Evolutionary conservation across 2,329 filamentous ascomycete species (phyloP), one percentile per base, ranked within the genome.

Genomic region (Aspergillus ustus): DNA sequence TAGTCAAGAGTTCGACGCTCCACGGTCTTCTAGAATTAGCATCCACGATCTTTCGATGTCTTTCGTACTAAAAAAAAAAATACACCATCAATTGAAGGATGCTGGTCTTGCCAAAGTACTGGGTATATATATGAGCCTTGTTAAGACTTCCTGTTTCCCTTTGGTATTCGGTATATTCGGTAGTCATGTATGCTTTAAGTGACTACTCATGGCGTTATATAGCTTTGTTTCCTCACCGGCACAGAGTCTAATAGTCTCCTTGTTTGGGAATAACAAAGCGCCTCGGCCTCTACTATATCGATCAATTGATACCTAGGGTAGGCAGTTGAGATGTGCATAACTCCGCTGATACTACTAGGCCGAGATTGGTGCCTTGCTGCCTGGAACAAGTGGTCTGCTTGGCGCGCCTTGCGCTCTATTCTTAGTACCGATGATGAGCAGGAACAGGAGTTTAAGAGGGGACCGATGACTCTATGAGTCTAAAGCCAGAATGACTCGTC

Each of bases 301-400:
- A 40, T 40, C 31, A 13, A 40, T 4, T 40, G 34, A 11, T 40
- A 40, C 34, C 34, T 40, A 2, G 15, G 13, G 34, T 40, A 40
- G 34, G 34, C 15, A 40, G 8, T 40, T 3, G 34, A 15, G 9
- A 40, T 40, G 9, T 40, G 34, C 11, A 40, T 40, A 11, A 40
- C 34, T 40, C 11, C 34, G 11, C 34, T 34, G 31, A 9, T 34
- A 57, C 43, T 4, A 45, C 44, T 13, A 19, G 44, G 19, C 44
- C 9, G 11, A 22, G 51, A 43, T 29, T 20, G 55, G 17, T 51
- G 55, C 55, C 55, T 57, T 50, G 55, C 17, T 57, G 55, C 55
- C 55, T 57, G 22, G 45, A 29, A 40, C 5, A 46, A 20, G 44
- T 19, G 22, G n/a, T 43, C 40, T 40, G 25, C 52, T 45, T 46